Evolutionary conservation across 495 filamentous ascomycete genomes (phyloP).

Genomic region (Trichoderma erinaceum): DNA sequence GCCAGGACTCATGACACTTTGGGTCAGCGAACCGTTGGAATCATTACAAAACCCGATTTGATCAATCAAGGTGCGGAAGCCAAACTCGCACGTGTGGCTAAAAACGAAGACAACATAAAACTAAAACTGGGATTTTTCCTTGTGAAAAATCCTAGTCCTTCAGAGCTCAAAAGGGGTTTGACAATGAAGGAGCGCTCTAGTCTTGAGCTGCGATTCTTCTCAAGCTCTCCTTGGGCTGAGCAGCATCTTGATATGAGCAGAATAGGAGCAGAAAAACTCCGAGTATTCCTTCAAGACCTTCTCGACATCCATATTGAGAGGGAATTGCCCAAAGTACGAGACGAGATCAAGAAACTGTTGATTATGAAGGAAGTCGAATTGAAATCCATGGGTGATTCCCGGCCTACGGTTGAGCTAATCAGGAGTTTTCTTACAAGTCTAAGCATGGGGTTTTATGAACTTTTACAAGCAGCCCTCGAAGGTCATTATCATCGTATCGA

Average conservation of each 20-base stretch:
- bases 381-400: constrained; percentile 17
- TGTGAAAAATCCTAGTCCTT: constrained; percentile 33
- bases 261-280: constrained; percentile 18
- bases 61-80: constrained; percentile 25
- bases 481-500: constrained; percentile 21
- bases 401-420: constrained; percentile 17
- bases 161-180: constrained; percentile 3
- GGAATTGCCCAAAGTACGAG: constrained; percentile 21
- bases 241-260: constrained; percentile 12
- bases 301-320: constrained; percentile 21
- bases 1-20: constrained; percentile 37
- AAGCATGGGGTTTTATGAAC: constrained; percentile 19
- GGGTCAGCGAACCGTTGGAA: constrained; percentile 46
- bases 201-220: background rate
- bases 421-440: constrained; percentile 20
- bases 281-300: constrained; percentile 18
- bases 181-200: background rate
- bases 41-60: constrained; percentile 53
- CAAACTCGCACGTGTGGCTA: constrained; percentile 31
- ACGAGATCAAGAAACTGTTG: constrained; percentile 18
- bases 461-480: constrained; percentile 20
- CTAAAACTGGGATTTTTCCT: constrained; percentile 44
- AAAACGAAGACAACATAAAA: constrained; percentile 37
- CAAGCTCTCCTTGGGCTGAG: background rate
- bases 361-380: constrained; percentile 16